Percentiles rank a stretch among this genome's conserved stretches.
phyloP scores from a whole-genome alignment of 176 grass and related monocot species.

The Pontederia paniculata region DNA sequence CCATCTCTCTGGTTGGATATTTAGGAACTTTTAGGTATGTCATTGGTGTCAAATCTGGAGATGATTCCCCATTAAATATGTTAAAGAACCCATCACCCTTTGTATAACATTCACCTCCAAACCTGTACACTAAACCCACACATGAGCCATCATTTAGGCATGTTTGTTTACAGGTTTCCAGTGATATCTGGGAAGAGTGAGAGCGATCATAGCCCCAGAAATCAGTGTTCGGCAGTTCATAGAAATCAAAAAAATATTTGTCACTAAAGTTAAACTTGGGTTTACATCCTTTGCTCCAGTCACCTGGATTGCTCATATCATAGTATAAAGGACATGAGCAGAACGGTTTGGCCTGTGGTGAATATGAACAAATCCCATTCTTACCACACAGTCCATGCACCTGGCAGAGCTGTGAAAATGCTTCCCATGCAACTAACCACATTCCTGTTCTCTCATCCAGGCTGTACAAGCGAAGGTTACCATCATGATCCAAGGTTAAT shows the following conservation, averaged over 20 bases:
- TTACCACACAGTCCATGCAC: no score
- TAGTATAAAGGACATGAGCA: constrained; percentile 40
- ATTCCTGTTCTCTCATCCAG: constrained; percentile 4
- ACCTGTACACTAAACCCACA: background rate
- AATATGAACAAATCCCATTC: constrained; percentile 40
- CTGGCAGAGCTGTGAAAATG: constrained; percentile 13
- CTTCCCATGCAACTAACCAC: constrained; percentile 43
- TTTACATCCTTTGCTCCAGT: constrained; percentile 52
- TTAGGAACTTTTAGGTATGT: constrained; percentile 9
- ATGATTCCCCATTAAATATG: constrained; percentile 18
- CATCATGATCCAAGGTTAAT: constrained; percentile 56
- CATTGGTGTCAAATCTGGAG: background rate
- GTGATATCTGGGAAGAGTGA: background rate
- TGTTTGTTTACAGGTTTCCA: constrained; percentile 6
- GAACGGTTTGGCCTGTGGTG: background rate
- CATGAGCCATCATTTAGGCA: constrained; percentile 7
- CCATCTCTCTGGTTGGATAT: background rate
- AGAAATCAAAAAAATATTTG: background rate
- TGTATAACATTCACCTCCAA: background rate
- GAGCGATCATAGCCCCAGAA: constrained; percentile 14
- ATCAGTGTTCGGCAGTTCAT: constrained; percentile 2
- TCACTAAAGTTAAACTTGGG: constrained; percentile 16
- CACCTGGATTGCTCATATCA: constrained; percentile 24
- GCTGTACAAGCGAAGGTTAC: constrained; percentile 46
- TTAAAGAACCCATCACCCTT: no score